phyloP scores from a whole-genome alignment of 768 basidiomycete genomes.

The Mycena indigotica region DNA sequence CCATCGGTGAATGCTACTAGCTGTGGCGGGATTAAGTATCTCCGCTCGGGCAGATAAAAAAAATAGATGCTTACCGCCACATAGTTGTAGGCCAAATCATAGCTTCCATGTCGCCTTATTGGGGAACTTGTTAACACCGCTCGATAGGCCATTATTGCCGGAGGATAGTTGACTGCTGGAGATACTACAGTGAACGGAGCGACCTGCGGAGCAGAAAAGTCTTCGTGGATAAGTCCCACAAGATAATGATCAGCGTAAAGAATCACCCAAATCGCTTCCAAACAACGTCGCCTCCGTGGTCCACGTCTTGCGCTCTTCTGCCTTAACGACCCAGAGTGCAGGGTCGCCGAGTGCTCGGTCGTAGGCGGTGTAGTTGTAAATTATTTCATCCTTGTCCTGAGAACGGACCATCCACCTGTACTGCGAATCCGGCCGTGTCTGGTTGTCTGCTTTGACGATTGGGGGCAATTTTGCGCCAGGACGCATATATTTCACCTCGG shows the following conservation, averaged over 20 bases:
- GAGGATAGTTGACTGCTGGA: not conserved
- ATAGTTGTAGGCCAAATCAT: slow-evolving; percentile 9
- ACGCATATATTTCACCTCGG: not conserved
- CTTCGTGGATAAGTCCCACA: not conserved
- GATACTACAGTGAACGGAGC: not conserved
- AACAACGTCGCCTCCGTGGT: slow-evolving; percentile 5
- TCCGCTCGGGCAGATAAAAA: too few relatives aligned
- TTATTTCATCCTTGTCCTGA: not conserved
- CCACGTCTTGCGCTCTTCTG: slow-evolving; percentile 9
- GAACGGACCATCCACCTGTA: too few relatives aligned
- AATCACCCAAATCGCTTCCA: not conserved
- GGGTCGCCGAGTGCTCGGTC: slow-evolving; percentile 1
- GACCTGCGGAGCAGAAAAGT: not conserved
- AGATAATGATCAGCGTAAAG: not conserved
- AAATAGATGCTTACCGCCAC: slow-evolving; percentile 4
- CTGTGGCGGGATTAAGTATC: too few relatives aligned
- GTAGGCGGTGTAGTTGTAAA: not conserved
- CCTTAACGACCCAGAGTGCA: slow-evolving; percentile 5
- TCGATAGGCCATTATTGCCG: not conserved
- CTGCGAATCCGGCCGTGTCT: not conserved
- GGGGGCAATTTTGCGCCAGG: not conserved
- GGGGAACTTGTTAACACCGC: not conserved
- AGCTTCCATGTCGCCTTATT: not conserved
- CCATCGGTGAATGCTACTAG: slow-evolving; percentile 10
- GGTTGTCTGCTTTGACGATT: not conserved